Percentiles rank a stretch among this genome's conserved stretches.
phyloP scores from a whole-genome alignment of 768 basidiomycete species.

The Agrocybe pediades region DNA sequence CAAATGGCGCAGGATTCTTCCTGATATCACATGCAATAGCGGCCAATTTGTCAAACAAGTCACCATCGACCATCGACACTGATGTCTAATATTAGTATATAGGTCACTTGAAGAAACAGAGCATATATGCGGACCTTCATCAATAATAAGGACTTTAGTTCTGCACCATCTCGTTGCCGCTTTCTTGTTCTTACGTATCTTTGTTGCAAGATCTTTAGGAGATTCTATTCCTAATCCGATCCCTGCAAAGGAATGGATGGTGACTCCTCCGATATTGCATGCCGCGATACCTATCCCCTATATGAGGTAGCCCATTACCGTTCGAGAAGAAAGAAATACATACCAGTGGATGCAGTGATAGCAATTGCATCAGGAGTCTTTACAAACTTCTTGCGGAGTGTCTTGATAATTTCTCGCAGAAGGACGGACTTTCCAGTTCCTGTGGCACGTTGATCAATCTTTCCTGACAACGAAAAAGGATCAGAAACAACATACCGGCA shows the following conservation, averaged over 20 bases:
- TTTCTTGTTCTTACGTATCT: constrained; percentile 84
- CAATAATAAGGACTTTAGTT: constrained; percentile 82
- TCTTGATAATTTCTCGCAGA: constrained; percentile 86
- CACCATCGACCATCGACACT: constrained; percentile 99
- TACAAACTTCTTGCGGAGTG: constrained; percentile 55
- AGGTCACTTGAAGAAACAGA: too few species aligned
- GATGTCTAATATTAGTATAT: too few species aligned
- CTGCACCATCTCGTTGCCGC: constrained; percentile 77
- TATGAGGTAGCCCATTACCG: not conserved
- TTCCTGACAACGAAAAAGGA: not conserved
- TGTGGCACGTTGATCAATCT: constrained; percentile 27
- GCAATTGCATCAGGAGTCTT: constrained; percentile 76
- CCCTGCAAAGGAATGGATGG: constrained; percentile 95
- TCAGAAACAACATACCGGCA: constrained; percentile 61
- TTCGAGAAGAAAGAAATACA: constrained; percentile 2
- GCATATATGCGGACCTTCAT: constrained; percentile 58
- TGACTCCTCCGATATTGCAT: constrained; percentile 95
- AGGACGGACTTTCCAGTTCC: constrained; percentile 98
- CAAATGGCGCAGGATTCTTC: constrained; percentile 73
- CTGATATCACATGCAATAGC: constrained; percentile 67
- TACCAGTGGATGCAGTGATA: constrained; percentile 93
- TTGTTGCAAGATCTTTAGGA: constrained; percentile 60
- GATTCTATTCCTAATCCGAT: constrained; percentile 81
- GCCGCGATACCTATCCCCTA: constrained; percentile 77
- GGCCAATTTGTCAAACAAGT: constrained; percentile 89